Conservation (phyloP, 2,329 filamentous ascomycete species). For the Cladophialophora carrionii region DNA sequence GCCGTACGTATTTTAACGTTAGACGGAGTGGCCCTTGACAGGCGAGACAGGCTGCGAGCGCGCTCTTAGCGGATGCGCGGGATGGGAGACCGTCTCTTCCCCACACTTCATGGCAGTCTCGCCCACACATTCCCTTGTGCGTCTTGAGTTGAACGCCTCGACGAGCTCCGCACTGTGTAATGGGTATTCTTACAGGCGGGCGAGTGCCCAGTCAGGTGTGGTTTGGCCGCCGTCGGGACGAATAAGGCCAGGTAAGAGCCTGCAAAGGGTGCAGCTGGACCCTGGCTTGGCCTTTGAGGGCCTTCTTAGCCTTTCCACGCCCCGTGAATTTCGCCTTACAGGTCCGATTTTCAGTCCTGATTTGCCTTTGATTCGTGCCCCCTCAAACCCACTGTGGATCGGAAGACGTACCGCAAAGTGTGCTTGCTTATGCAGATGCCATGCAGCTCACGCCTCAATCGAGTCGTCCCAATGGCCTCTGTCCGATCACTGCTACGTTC, state of each 20-base stretch:
- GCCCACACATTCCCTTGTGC: not conserved
- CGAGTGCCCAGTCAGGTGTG: not conserved
- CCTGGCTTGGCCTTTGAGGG: not conserved
- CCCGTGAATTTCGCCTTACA: slow-evolving; percentile 5
- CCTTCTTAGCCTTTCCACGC: not conserved
- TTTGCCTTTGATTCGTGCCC: not conserved
- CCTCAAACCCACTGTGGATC: not conserved
- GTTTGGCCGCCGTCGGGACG: not conserved
- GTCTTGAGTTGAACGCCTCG: not conserved
- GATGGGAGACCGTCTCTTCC: not conserved
- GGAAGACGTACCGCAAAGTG: slow-evolving; percentile 3
- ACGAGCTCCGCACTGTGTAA: not conserved
- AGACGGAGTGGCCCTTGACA: not conserved
- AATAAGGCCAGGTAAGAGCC: not conserved
- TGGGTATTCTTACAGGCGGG: too few species aligned
- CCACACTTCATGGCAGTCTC: not conserved
- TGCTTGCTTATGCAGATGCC: slow-evolving; percentile 24
- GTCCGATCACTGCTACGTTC: slow-evolving; percentile 25
- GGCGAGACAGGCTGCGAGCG: not conserved
- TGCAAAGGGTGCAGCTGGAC: slow-evolving; percentile 1
- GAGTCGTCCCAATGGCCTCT: slow-evolving; percentile 20
- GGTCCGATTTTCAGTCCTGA: not conserved
- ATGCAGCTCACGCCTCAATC: slow-evolving; percentile 28
- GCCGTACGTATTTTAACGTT: not conserved
- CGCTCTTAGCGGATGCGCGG: not conserved